Evolutionary conservation across 768 basidiomycete genomes (phyloP).

Genomic region (Kwoniella sp.): DNA sequence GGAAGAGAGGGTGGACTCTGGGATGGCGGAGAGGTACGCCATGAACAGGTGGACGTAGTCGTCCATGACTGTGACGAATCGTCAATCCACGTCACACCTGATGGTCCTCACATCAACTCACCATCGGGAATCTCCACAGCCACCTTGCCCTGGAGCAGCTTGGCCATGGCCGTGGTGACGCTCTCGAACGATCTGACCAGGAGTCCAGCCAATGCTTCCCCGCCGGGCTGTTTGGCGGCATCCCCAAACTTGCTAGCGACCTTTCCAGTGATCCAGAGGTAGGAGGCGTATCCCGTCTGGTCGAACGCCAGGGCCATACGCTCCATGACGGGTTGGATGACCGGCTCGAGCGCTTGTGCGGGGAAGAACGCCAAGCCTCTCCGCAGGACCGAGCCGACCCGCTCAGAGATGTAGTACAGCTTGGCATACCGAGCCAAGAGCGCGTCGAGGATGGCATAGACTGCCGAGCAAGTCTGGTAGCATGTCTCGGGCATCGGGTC

Average conservation of each 20-base stretch:
- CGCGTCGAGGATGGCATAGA: slow-evolving; percentile 76
- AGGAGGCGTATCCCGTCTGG: slow-evolving; percentile 72
- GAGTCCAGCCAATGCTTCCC: slow-evolving; percentile 59
- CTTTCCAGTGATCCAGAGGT: slow-evolving; percentile 92
- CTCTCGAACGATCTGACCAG: slow-evolving; percentile 68
- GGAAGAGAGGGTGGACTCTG: slow-evolving; percentile 74
- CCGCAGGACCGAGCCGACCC: slow-evolving; percentile 75
- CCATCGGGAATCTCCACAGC: slow-evolving; percentile 82
- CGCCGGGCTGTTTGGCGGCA: slow-evolving; percentile 50
- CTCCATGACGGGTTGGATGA: slow-evolving; percentile 66
- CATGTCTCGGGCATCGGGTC: slow-evolving; percentile 77
- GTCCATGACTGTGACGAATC: slow-evolving; percentile 67
- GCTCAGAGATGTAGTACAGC: slow-evolving; percentile 72
- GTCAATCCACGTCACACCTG: background rate
- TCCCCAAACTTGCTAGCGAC: slow-evolving; percentile 71
- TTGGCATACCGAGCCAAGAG: slow-evolving; percentile 75
- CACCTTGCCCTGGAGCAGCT: slow-evolving; percentile 63
- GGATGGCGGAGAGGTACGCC: slow-evolving; percentile 63
- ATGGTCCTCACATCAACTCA: slow-evolving; percentile 52
- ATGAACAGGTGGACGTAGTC: slow-evolving; percentile 82
- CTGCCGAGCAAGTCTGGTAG: slow-evolving; percentile 68
- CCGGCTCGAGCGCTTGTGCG: slow-evolving; percentile 59
- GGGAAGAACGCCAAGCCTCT: slow-evolving; percentile 76
- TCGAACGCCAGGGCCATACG: slow-evolving; percentile 78
- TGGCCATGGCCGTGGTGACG: slow-evolving; percentile 66